phyloP scores from a whole-genome alignment of 345 rosid genomes.

The Hibiscus trionum region DNA sequence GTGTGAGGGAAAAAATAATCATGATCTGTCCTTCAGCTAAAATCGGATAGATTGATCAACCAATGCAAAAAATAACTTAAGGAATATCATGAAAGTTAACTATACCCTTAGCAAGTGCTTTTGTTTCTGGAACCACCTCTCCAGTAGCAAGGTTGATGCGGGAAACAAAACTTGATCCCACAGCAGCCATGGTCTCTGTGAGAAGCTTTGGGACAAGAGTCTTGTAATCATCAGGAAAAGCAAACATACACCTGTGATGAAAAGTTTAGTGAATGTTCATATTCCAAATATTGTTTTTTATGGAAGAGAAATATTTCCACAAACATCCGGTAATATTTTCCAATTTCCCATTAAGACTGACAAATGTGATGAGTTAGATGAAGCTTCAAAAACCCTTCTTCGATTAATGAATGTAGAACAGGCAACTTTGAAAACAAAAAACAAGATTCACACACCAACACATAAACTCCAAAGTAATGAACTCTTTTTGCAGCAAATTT shows the following conservation, averaged over 20 bases:
- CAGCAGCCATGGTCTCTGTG: slow-evolving; percentile 69
- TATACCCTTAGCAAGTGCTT: slow-evolving; percentile 78
- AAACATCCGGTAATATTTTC: background rate
- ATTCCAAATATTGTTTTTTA: background rate
- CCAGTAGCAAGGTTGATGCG: slow-evolving; percentile 81
- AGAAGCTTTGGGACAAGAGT: slow-evolving; percentile 75
- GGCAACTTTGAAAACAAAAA: background rate
- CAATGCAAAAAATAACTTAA: background rate
- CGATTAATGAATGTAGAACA: background rate
- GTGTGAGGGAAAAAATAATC: slow-evolving; percentile 14
- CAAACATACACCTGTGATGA: slow-evolving; percentile 72
- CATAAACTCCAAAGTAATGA: background rate
- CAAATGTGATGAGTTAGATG: background rate
- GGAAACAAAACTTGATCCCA: slow-evolving; percentile 66
- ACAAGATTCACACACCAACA: background rate
- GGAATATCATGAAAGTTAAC: background rate
- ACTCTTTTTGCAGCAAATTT: background rate
- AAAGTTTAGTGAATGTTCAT: slow-evolving; percentile 9
- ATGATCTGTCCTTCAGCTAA: slow-evolving; percentile 1
- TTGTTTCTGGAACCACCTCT: slow-evolving; percentile 91
- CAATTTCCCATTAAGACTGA: background rate
- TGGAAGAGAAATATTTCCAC: background rate
- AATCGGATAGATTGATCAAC: background rate
- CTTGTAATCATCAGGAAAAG: slow-evolving; percentile 88
- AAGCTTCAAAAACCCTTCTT: background rate